Evolutionary conservation across 306 rosid species (phyloP).

Genomic region (Vigna angularis): DNA sequence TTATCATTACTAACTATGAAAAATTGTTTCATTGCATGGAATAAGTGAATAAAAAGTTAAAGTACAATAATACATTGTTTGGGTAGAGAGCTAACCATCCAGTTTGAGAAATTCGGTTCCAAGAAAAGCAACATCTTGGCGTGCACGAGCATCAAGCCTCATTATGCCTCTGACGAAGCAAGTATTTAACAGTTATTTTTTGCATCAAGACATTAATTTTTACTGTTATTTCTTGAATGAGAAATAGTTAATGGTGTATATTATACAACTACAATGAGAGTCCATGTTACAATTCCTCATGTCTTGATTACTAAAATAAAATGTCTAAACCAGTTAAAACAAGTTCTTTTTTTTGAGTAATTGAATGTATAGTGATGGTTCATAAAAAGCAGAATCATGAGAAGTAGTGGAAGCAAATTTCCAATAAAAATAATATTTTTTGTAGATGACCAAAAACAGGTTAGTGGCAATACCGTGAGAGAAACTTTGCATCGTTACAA

Average conservation of each 20-base stretch:
- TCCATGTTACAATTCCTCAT: neutral
- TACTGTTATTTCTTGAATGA: constrained; percentile 24
- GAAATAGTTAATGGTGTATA: constrained; percentile 11
- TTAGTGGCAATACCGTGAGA: constrained; percentile 74
- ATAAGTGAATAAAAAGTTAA: constrained; percentile 21
- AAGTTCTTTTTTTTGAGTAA: constrained; percentile 15
- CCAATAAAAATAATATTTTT: constrained; percentile 27
- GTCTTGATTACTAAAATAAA: constrained; percentile 4
- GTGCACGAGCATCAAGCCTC: constrained; percentile 89
- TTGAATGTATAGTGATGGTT: constrained; percentile 23
- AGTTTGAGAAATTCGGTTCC: constrained; percentile 89
- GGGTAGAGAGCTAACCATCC: constrained; percentile 65
- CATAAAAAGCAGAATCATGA: constrained; percentile 1
- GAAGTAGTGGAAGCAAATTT: constrained; percentile 22
- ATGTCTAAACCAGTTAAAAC: constrained; percentile 20
- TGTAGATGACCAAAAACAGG: constrained; percentile 36
- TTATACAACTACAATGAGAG: constrained; percentile 19
- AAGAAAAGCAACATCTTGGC: constrained; percentile 88
- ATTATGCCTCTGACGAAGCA: constrained; percentile 77
- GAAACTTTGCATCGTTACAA: constrained; percentile 80
- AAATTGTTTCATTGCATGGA: constrained; percentile 31
- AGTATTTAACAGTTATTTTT: constrained; percentile 40
- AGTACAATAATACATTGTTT: constrained; percentile 28
- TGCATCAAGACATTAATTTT: constrained; percentile 11
- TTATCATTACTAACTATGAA: constrained; percentile 27